Evolutionary conservation across 331 rosid genomes (phyloP).

Genomic region (Malus hybrid): DNA sequence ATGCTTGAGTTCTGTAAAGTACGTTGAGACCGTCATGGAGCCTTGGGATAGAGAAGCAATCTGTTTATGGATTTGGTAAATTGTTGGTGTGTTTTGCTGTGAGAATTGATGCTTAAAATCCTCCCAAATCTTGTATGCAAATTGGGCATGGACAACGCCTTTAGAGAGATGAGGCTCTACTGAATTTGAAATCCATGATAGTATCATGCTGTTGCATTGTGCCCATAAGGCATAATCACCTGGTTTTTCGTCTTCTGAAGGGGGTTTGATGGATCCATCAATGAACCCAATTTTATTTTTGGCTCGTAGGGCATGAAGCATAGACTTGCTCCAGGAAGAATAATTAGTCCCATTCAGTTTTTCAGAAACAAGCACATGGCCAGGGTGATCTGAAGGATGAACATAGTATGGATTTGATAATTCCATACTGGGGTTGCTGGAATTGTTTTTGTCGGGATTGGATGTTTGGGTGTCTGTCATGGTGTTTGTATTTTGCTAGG

Average conservation of each 20-base stretch:
- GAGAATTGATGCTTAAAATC: conserved; percentile 1
- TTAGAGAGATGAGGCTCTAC: not conserved
- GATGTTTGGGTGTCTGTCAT: no score
- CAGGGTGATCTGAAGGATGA: not conserved
- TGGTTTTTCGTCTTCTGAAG: fast-evolving
- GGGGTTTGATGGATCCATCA: not conserved
- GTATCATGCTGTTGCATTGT: not conserved
- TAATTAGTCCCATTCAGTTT: not conserved
- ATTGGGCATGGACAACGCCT: not conserved
- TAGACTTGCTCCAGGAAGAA: not conserved
- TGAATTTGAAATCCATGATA: not conserved
- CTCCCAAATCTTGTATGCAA: not conserved
- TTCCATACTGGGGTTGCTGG: no score
- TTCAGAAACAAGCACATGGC: not conserved
- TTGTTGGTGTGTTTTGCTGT: conserved; percentile 6
- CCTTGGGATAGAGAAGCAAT: conserved; percentile 10
- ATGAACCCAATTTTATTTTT: not conserved
- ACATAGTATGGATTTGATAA: no score
- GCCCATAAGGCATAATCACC: not conserved
- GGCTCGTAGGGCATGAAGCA: not conserved
- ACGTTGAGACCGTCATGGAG: not conserved
- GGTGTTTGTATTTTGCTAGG: no score
- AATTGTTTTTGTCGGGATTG: no score
- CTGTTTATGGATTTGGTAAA: conserved; percentile 9
- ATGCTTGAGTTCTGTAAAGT: conserved; percentile 2